Evolutionary conservation across 2,329 filamentous ascomycete species (phyloP).

Genomic region (Meredithiella fracta): DNA sequence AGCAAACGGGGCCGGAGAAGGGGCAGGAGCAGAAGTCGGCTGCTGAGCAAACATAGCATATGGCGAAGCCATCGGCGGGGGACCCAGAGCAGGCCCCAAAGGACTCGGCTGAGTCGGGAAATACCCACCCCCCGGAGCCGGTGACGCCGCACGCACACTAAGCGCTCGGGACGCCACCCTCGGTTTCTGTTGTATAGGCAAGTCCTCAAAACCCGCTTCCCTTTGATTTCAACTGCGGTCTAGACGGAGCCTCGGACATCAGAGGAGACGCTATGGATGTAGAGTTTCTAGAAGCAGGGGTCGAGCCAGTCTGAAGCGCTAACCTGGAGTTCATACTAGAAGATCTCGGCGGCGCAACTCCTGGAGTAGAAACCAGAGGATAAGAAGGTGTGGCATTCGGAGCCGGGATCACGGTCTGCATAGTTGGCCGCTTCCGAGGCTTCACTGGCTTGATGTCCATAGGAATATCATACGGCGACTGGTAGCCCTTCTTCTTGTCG

Average conservation of each 20-base stretch:
- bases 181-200: constrained; percentile 47
- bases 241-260: constrained; percentile 19
- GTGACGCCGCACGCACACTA: constrained; percentile 28
- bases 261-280: constrained; percentile 5
- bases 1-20: neutral
- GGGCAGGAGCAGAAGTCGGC: neutral
- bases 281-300: constrained; percentile 15
- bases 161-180: constrained; percentile 40
- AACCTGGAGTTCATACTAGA: constrained; percentile 35
- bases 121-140: constrained; percentile 17
- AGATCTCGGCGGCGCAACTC: constrained; percentile 39
- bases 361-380: constrained; percentile 18
- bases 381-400: constrained; percentile 17
- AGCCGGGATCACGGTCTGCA: constrained; percentile 26
- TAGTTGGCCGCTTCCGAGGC: constrained; percentile 47
- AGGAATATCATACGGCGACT: constrained; percentile 87
- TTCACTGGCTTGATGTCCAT: constrained; percentile 56
- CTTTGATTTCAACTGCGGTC: constrained; percentile 24
- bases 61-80: neutral
- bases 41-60: neutral
- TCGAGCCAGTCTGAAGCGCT: neutral
- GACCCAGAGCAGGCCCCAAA: constrained; percentile 15
- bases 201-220: constrained; percentile 56
- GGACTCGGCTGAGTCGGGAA: constrained; percentile 17
- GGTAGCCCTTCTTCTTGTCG: constrained; percentile 84